phyloP scores from a whole-genome alignment of 75 land plant species.

The Picea glauca region DNA sequence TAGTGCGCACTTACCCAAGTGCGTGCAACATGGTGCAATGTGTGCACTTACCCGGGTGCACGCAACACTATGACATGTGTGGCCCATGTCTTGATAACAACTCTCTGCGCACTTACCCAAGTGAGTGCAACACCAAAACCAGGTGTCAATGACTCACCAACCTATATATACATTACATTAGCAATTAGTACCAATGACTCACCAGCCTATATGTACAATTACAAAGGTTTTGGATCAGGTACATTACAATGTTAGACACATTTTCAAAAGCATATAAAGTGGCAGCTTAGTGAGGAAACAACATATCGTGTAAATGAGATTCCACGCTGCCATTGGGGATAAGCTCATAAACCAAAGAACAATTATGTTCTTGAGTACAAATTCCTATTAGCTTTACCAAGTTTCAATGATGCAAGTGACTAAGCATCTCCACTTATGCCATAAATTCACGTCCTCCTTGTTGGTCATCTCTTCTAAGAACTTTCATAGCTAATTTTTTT shows the following conservation, averaged over 20 bases:
- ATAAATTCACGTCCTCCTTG: slow-evolving; percentile 29
- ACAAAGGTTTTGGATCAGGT: neutral
- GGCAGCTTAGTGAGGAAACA: neutral
- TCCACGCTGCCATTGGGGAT: slow-evolving; percentile 37
- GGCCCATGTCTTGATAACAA: no score
- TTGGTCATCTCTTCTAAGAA: slow-evolving; percentile 23
- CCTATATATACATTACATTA: no score
- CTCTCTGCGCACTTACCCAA: no score
- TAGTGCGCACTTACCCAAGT: no score
- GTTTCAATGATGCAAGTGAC: slow-evolving; percentile 27
- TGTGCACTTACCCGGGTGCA: no score
- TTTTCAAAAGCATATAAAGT: no score
- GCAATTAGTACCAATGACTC: no score
- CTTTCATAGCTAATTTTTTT: slow-evolving; percentile 22
- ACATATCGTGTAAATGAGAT: slow-evolving; percentile 31
- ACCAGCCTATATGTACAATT: no score
- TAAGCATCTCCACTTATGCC: slow-evolving; percentile 30
- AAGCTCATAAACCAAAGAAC: slow-evolving; percentile 31
- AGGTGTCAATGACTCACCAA: no score
- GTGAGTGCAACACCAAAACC: no score
- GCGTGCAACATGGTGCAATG: no score
- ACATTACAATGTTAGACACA: neutral
- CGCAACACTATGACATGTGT: no score
- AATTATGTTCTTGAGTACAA: slow-evolving; percentile 18
- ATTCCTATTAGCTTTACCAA: slow-evolving; percentile 34